phyloP scores from a whole-genome alignment of 1,139 yeast genomes.

The Blastobotrys serpentis region DNA sequence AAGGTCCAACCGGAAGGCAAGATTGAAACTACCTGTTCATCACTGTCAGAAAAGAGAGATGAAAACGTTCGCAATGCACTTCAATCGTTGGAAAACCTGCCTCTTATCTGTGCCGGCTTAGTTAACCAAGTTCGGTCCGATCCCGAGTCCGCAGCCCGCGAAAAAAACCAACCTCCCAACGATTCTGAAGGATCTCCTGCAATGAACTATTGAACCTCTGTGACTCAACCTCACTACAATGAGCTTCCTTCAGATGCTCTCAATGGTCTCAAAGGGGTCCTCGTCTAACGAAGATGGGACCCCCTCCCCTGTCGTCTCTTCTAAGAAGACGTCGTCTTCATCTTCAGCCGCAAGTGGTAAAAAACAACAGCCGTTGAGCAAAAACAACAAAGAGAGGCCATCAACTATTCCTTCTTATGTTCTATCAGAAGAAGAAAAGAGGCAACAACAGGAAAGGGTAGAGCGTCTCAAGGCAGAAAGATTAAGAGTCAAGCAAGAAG shows the following conservation, averaged over 20 bases:
- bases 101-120: not conserved
- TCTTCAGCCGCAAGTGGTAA: not conserved
- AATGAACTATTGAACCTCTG: not conserved
- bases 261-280: slow-evolving; percentile 25
- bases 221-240: slow-evolving; percentile 13
- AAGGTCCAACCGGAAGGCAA: not conserved
- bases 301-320: slow-evolving; percentile 6
- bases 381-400: not conserved
- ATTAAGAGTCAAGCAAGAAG: slow-evolving; percentile 18
- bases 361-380: slow-evolving; percentile 4
- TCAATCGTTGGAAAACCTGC: slow-evolving; percentile 2
- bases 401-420: not conserved
- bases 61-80: not conserved
- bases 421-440: slow-evolving; percentile 27
- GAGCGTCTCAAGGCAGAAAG: slow-evolving; percentile 35
- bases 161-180: slow-evolving; percentile 1
- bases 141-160: not conserved
- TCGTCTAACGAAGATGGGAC: not conserved
- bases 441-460: slow-evolving; percentile 32
- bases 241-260: slow-evolving; percentile 31
- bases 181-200: not conserved
- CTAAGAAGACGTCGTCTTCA: slow-evolving; percentile 4
- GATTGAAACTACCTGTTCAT: not conserved
- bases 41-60: not conserved
- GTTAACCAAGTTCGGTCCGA: not conserved